These are phyloP conservation scores for Platanthera zijinensis DNA, from an alignment of 106 monocot genomes.

Conservation along the genomic window DNA sequence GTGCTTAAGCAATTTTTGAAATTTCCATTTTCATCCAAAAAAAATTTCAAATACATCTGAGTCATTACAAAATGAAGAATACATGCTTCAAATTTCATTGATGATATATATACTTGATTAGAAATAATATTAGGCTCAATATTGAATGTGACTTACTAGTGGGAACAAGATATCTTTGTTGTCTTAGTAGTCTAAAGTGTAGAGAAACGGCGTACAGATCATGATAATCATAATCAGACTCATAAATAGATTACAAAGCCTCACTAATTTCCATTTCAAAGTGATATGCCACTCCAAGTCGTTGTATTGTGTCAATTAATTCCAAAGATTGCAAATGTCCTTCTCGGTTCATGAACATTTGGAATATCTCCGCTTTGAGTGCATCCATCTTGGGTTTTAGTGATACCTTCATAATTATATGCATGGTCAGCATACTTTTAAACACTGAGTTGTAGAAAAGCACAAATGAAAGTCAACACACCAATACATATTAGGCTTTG, in stretches of 20 bases:
- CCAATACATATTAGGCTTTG: too few species aligned
- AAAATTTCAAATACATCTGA: conserved; percentile 15
- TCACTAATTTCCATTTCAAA: background rate
- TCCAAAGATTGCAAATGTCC: background rate
- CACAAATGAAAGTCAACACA: too few species aligned
- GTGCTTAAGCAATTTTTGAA: background rate
- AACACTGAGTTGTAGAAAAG: too few species aligned
- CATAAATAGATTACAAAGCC: background rate
- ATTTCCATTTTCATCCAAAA: conserved; percentile 5
- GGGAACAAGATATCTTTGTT: background rate
- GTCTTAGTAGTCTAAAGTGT: background rate
- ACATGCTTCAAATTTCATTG: background rate
- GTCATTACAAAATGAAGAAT: background rate
- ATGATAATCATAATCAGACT: background rate
- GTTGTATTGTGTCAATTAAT: conserved; percentile 1
- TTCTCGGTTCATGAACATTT: background rate
- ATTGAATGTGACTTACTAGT: background rate
- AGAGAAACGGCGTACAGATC: conserved; percentile 1
- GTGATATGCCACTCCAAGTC: background rate
- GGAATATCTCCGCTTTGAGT: background rate
- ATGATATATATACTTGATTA: too few species aligned
- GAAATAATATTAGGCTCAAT: too few species aligned
- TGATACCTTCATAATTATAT: background rate
- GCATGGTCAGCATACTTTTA: too few species aligned
- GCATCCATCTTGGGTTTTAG: background rate